Conservation (phyloP, 2,329 filamentous ascomycete species). For the Fusarium paranaense region DNA sequence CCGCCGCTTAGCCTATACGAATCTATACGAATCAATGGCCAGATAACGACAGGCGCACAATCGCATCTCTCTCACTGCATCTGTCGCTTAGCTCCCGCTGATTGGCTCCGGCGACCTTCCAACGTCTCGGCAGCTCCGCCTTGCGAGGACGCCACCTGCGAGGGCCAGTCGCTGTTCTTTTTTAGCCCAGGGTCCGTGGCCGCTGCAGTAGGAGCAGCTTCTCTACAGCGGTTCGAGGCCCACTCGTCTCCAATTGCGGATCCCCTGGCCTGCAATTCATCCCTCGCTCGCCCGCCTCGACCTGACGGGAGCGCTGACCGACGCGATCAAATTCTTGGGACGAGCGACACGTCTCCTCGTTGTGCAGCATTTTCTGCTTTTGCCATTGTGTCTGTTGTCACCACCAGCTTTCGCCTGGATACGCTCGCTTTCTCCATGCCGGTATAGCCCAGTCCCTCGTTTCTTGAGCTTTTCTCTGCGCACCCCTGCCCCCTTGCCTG, state of each 20-base stretch:
- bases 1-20: neutral
- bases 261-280: slow-evolving; percentile 37
- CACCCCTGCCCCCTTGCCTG: slow-evolving; percentile 32
- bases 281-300: slow-evolving; percentile 26
- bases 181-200: slow-evolving; percentile 30
- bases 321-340: slow-evolving; percentile 24
- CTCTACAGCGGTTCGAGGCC: slow-evolving; percentile 19
- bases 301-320: slow-evolving; percentile 14
- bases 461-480: slow-evolving; percentile 25
- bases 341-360: slow-evolving; percentile 18
- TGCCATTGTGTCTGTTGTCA: slow-evolving; percentile 22
- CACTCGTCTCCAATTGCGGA: slow-evolving; percentile 41
- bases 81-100: neutral
- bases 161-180: slow-evolving; percentile 28
- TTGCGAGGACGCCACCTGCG: slow-evolving; percentile 27
- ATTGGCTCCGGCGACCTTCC: slow-evolving; percentile 17
- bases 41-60: slow-evolving; percentile 22
- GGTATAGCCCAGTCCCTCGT: slow-evolving; percentile 32
- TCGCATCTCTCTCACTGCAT: slow-evolving; percentile 11
- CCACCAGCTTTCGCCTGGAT: slow-evolving; percentile 22
- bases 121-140: slow-evolving; percentile 36
- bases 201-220: slow-evolving; percentile 11
- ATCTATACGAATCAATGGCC: slow-evolving; percentile 18
- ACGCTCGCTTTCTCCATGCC: slow-evolving; percentile 38
- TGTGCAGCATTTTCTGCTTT: slow-evolving; percentile 24